Evolutionary conservation across 2,329 filamentous ascomycete genomes (phyloP).

Genomic region (Elsinoe ampelina): DNA sequence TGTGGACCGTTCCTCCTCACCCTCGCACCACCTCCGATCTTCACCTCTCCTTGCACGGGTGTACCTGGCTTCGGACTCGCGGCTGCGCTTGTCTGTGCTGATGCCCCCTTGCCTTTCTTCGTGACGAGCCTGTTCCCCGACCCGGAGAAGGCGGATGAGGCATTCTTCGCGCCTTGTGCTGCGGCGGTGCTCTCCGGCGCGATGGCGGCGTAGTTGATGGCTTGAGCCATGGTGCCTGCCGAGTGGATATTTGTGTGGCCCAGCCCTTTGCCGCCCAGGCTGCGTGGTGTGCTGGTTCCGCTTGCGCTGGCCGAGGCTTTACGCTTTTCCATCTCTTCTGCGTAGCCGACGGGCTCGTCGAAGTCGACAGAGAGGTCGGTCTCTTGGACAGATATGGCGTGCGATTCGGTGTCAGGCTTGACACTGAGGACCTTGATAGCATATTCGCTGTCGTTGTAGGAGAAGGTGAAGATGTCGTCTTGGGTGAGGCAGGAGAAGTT

Average conservation of each 20-base stretch:
- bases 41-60: conserved; percentile 16
- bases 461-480: conserved; percentile 90
- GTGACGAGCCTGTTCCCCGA: conserved; percentile 72
- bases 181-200: conserved; percentile 64
- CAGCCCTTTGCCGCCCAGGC: conserved; percentile 49
- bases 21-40: conserved; percentile 29
- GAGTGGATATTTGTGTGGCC: conserved; percentile 58
- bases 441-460: conserved; percentile 91
- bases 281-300: conserved; percentile 80
- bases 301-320: conserved; percentile 34
- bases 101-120: conserved; percentile 71
- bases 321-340: conserved; percentile 61
- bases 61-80: conserved; percentile 49
- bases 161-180: conserved; percentile 51
- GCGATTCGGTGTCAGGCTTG: conserved; percentile 76
- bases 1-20: conserved; percentile 64
- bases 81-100: conserved; percentile 36
- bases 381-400: conserved; percentile 83
- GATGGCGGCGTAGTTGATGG: conserved; percentile 93
- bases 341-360: conserved; percentile 84
- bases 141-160: conserved; percentile 68
- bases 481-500: conserved; percentile 92
- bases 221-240: conserved; percentile 90
- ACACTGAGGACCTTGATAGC: conserved; percentile 89
- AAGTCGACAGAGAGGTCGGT: conserved; percentile 97